Conservation (phyloP, 1,284 basidiomycete genomes). For the Hymenochaete sp. region DNA sequence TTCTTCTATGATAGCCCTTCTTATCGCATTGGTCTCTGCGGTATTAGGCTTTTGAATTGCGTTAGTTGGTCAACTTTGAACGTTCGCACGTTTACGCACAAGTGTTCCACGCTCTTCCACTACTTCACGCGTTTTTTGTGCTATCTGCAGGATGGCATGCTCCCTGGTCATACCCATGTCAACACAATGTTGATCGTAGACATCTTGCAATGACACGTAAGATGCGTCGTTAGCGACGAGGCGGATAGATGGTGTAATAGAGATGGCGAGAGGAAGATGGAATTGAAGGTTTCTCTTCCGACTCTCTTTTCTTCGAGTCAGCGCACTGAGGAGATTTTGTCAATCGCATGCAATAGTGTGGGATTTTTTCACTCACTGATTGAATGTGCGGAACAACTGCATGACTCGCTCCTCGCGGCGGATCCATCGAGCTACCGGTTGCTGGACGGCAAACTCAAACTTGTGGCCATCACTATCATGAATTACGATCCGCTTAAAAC, state of each 20-base stretch:
- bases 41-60: slow-evolving; percentile 47
- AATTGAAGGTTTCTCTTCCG: slow-evolving; percentile 89
- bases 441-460: slow-evolving; percentile 87
- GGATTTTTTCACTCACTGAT: slow-evolving; percentile 50
- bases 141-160: slow-evolving; percentile 79
- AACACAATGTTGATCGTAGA: slow-evolving; percentile 87
- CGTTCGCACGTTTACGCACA: neutral
- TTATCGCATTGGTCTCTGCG: slow-evolving; percentile 64
- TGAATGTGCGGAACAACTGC: slow-evolving; percentile 89
- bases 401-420: slow-evolving; percentile 91
- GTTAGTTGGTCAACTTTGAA: neutral
- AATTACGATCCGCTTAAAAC: slow-evolving; percentile 86
- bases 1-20: slow-evolving; percentile 90
- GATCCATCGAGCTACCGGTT: slow-evolving; percentile 80
- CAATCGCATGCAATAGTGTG: neutral
- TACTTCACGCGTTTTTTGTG: slow-evolving; percentile 70
- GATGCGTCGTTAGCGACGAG: slow-evolving; percentile 89
- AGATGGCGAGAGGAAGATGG: slow-evolving; percentile 83
- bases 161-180: slow-evolving; percentile 75
- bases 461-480: slow-evolving; percentile 88
- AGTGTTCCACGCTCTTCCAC: slow-evolving; percentile 26
- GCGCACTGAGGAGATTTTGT: slow-evolving; percentile 42
- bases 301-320: slow-evolving; percentile 85
- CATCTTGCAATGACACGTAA: slow-evolving; percentile 87
- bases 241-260: slow-evolving; percentile 79